A percentile compares a stretch with the other conserved stretches of the same genome.
phyloP scores from a whole-genome alignment of 2,329 filamentous ascomycete genomes.

The Ceratocystis colombiana region DNA sequence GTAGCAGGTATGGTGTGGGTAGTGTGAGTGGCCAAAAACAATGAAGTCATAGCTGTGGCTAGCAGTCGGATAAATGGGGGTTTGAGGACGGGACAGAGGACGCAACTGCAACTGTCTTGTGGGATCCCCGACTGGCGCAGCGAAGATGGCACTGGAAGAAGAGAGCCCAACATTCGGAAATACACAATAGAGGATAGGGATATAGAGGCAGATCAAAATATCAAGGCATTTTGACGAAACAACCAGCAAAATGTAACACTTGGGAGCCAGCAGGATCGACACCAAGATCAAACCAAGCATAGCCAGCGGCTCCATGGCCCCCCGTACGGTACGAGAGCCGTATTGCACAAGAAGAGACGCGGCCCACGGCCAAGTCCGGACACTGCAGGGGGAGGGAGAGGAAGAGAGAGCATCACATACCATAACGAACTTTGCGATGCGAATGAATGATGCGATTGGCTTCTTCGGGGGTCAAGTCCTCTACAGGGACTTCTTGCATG shows the following conservation, averaged over 20 bases:
- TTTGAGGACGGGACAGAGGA: background rate
- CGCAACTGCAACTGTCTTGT: background rate
- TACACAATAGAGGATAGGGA: background rate
- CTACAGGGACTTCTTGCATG: conserved; percentile 38
- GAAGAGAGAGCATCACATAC: conserved; percentile 36
- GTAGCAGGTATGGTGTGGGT: too few species aligned
- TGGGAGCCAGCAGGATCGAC: background rate
- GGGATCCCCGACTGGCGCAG: background rate
- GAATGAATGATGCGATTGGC: conserved; percentile 59
- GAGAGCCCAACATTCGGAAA: background rate
- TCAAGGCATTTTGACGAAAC: background rate
- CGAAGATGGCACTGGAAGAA: too few species aligned
- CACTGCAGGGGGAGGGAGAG: background rate
- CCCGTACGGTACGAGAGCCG: background rate
- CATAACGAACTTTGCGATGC: conserved; percentile 58
- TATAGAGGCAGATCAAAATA: background rate
- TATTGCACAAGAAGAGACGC: background rate
- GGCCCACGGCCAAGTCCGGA: background rate
- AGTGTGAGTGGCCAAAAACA: background rate
- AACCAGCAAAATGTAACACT: conserved; percentile 1
- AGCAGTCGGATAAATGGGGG: background rate
- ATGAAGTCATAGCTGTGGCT: conserved; percentile 14
- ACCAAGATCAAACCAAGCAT: background rate
- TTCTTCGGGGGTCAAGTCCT: conserved; percentile 54
- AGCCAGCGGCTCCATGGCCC: background rate